Evolutionary conservation across 768 basidiomycete species (phyloP).

Genomic region (Mycena vulgaris): DNA sequence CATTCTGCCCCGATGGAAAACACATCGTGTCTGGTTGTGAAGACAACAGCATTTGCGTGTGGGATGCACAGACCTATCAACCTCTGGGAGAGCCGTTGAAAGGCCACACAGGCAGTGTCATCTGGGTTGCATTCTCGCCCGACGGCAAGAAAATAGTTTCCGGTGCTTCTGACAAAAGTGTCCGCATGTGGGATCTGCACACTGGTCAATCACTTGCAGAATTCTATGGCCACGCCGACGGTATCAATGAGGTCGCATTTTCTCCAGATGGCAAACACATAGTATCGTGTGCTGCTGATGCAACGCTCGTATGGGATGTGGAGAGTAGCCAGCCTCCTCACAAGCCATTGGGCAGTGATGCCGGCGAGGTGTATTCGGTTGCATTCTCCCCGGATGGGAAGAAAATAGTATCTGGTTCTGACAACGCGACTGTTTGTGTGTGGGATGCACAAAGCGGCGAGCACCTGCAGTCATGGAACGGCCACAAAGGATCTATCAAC

Average conservation of each 20-base stretch:
- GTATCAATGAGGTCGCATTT: too few species aligned
- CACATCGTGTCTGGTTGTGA: constrained; percentile 6
- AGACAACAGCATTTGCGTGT: background rate
- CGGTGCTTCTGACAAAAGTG: background rate
- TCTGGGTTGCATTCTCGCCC: background rate
- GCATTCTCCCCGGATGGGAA: background rate
- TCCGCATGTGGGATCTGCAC: background rate
- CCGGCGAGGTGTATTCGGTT: background rate
- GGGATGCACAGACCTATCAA: constrained; percentile 9
- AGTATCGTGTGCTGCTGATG: too few species aligned
- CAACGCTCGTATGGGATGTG: too few species aligned
- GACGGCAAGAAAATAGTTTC: background rate
- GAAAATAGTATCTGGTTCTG: background rate
- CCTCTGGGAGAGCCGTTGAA: background rate
- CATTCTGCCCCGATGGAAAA: constrained; percentile 7
- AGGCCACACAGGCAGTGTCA: constrained; percentile 1
- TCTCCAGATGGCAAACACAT: too few species aligned
- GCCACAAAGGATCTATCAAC: background rate
- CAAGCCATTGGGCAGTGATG: background rate
- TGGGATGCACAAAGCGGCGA: background rate
- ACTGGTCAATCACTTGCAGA: background rate
- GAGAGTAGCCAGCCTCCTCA: too few species aligned
- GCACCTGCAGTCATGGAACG: background rate
- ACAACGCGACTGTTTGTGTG: background rate
- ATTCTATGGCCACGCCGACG: too few species aligned